Evolutionary conservation across 768 basidiomycete species (phyloP).

Genomic region (Trametes cubensis): DNA sequence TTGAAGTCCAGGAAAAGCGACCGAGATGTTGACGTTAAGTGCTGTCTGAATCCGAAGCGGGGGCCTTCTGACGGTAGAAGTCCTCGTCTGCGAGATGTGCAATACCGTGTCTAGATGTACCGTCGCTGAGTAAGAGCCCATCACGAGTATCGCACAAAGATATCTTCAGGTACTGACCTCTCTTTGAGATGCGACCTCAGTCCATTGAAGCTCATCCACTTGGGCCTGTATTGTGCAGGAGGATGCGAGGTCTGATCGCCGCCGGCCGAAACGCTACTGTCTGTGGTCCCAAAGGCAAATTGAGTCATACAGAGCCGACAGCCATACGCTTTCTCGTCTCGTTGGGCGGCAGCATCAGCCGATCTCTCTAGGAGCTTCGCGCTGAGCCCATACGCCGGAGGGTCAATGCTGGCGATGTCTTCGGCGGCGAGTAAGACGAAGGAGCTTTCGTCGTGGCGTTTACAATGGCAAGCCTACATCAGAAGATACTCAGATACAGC

Average conservation of each 20-base stretch:
- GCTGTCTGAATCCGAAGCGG: neutral
- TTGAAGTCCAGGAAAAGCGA: neutral
- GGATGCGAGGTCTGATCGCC: constrained; percentile 11
- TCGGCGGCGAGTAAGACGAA: constrained; percentile 38
- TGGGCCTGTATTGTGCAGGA: constrained; percentile 15
- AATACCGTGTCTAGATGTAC: constrained; percentile 51
- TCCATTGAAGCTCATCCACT: constrained; percentile 54
- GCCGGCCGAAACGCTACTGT: neutral
- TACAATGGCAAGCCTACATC: constrained; percentile 60
- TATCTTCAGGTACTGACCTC: constrained; percentile 46
- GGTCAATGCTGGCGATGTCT: constrained; percentile 3
- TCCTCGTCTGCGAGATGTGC: constrained; percentile 56
- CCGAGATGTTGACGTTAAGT: neutral
- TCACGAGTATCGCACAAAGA: neutral
- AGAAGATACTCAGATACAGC: neutral
- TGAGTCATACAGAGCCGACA: constrained; percentile 10
- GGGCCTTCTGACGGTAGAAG: constrained; percentile 38
- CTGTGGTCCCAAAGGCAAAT: neutral
- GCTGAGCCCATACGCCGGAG: constrained; percentile 32
- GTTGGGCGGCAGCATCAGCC: constrained; percentile 31
- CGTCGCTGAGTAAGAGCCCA: neutral
- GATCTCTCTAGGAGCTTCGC: constrained; percentile 21
- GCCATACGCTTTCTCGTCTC: constrained; percentile 33
- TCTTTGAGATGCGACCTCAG: constrained; percentile 63
- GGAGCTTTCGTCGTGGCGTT: constrained; percentile 60